A percentile compares a stretch with the other conserved stretches of the same genome.
phyloP scores from a whole-genome alignment of 164 flowering plant species.

The Vitis amurensis region DNA sequence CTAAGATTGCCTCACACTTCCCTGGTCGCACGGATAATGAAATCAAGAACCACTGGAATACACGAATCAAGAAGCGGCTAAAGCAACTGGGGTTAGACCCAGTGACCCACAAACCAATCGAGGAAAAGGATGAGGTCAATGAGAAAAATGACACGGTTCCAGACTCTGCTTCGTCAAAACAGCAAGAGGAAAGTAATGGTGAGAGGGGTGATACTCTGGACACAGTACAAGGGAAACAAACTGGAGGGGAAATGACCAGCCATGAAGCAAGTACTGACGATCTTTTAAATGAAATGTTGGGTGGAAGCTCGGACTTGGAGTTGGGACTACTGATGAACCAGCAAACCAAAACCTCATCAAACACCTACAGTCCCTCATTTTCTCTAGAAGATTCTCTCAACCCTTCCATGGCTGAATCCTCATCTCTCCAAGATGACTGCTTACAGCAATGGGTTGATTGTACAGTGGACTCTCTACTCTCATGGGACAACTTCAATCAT shows the following conservation, averaged over 20 bases:
- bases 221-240: constrained; percentile 12
- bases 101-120: constrained; percentile 49
- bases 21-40: constrained; percentile 80
- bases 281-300: constrained; percentile 26
- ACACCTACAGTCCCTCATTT: constrained; percentile 28
- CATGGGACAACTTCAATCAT: constrained; percentile 48
- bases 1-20: constrained; percentile 71
- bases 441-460: constrained; percentile 42
- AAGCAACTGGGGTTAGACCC: constrained; percentile 62
- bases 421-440: constrained; percentile 28
- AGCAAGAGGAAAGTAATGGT: constrained; percentile 4
- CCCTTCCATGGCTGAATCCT: constrained; percentile 25
- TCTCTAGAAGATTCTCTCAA: constrained; percentile 38
- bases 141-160: background rate
- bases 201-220: background rate
- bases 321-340: constrained; percentile 25
- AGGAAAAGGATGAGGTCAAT: constrained; percentile 14
- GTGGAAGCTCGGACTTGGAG: constrained; percentile 25
- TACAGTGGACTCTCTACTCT: constrained; percentile 38
- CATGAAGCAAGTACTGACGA: constrained; percentile 14
- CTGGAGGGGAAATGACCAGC: constrained; percentile 5
- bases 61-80: constrained; percentile 64
- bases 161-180: background rate
- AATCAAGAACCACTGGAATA: constrained; percentile 84
- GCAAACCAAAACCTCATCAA: constrained; percentile 12